A percentile compares a stretch with the other conserved stretches of the same genome.
Evolutionary conservation across 208 protist species (phyloP).

Genomic region (Porcisia hertigi): DNA sequence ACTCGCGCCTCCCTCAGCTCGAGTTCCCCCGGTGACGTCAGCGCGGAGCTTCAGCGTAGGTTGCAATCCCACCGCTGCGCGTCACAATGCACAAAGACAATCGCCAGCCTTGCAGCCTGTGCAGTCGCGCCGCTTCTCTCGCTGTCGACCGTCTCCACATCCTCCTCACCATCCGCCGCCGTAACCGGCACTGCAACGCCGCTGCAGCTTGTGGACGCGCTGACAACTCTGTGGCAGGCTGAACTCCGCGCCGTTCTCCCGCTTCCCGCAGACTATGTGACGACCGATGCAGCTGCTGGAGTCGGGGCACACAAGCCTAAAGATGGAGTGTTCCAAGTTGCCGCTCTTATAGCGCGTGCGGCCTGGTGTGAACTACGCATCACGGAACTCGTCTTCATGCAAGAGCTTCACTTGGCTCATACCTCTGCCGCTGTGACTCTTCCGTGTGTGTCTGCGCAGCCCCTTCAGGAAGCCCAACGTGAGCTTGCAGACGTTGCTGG

Average conservation of each 20-base stretch:
- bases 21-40: background rate
- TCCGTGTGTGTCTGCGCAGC: background rate
- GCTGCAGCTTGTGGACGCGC: slow-evolving; percentile 5
- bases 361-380: slow-evolving; percentile 33
- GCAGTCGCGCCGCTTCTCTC: slow-evolving; percentile 17
- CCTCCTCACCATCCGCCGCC: background rate
- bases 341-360: slow-evolving; percentile 23
- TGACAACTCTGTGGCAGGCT: slow-evolving; percentile 6
- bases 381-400: slow-evolving; percentile 24
- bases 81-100: background rate
- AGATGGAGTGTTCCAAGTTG: background rate
- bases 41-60: slow-evolving; percentile 3
- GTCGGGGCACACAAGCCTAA: background rate
- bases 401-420: slow-evolving; percentile 18
- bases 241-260: background rate
- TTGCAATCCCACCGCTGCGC: background rate
- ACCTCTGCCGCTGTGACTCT: background rate
- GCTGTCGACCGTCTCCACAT: background rate
- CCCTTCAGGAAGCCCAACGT: slow-evolving; percentile 10
- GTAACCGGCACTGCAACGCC: background rate
- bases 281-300: background rate
- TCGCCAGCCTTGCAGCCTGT: slow-evolving; percentile 14
- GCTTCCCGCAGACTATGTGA: background rate
- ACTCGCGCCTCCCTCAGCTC: background rate
- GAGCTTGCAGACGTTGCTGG: slow-evolving; percentile 13